A percentile compares a stretch with the other conserved stretches of the same genome.
Conservation (phyloP, 805 yeast species). For the Candida nonsorbophila region DNA sequence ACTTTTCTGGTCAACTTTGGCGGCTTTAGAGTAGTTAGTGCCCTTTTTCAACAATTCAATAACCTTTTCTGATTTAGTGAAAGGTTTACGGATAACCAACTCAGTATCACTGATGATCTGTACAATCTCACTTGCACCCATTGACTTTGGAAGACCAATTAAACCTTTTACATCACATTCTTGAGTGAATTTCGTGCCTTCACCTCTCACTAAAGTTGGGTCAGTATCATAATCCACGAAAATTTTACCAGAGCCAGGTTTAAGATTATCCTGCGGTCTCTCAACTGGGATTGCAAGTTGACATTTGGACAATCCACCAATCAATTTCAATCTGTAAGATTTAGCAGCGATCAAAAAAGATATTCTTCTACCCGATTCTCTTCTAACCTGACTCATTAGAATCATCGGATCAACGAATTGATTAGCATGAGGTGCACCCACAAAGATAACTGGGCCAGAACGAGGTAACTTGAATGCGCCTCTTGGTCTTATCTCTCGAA, state of each 20-base stretch:
- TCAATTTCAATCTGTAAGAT: conserved; percentile 58
- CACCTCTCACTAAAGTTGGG: conserved; percentile 55
- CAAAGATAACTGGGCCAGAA: conserved; percentile 82
- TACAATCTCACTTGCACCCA: conserved; percentile 70
- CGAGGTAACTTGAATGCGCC: conserved; percentile 73
- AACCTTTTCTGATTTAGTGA: conserved; percentile 46
- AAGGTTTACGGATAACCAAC: conserved; percentile 62
- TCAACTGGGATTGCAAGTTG: conserved; percentile 86
- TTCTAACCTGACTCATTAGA: conserved; percentile 74
- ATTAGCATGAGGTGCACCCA: conserved; percentile 97
- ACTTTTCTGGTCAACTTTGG: conserved; percentile 75
- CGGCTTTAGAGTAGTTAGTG: conserved; percentile 64
- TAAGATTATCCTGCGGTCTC: conserved; percentile 84
- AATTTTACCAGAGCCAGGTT: conserved; percentile 62
- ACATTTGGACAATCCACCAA: conserved; percentile 72
- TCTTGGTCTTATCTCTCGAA: conserved; percentile 82
- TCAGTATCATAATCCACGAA: conserved; percentile 47
- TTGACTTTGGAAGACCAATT: conserved; percentile 68
- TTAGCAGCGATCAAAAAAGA: conserved; percentile 83
- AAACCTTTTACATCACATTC: conserved; percentile 65
- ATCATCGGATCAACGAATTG: conserved; percentile 83
- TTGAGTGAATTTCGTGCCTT: conserved; percentile 58
- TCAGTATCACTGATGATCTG: conserved; percentile 70
- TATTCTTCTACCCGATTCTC: conserved; percentile 60
- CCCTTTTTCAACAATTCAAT: conserved; percentile 43